Evolutionary conservation across 1,139 yeast species (phyloP).

Genomic region (Kodamaea suecica): DNA sequence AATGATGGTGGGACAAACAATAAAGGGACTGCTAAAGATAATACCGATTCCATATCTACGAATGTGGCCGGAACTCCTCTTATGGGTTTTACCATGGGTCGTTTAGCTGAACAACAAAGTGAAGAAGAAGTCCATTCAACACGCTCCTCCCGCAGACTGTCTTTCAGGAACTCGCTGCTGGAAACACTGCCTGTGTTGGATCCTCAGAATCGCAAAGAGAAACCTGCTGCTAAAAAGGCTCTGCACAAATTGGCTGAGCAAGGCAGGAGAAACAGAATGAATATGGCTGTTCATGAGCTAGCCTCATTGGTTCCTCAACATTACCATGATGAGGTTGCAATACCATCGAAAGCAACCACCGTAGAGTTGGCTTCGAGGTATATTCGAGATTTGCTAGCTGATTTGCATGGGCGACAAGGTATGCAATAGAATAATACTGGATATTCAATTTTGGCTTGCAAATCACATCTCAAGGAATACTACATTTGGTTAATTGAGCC

Average conservation of each 20-base stretch:
- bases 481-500: too few relatives aligned
- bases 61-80: conserved; percentile 19
- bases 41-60: conserved; percentile 13
- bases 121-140: conserved; percentile 5
- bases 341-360: conserved; percentile 88
- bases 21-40: neutral
- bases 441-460: too few relatives aligned
- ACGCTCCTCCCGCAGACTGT: conserved; percentile 5
- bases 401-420: neutral
- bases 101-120: conserved; percentile 37
- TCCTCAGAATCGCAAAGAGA: conserved; percentile 15
- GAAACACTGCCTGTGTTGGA: conserved; percentile 14
- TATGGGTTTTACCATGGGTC: conserved; percentile 51
- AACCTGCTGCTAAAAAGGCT: conserved; percentile 55
- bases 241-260: conserved; percentile 94
- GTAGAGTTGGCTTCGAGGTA: conserved; percentile 83
- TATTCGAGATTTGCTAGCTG: conserved; percentile 50
- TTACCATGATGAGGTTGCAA: conserved; percentile 55
- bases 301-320: conserved; percentile 64
- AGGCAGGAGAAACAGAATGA: conserved; percentile 90
- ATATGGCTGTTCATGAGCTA: conserved; percentile 75
- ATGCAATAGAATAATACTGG: too few relatives aligned
- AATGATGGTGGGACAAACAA: too few relatives aligned
- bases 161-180: conserved; percentile 9
- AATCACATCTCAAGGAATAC: too few relatives aligned